Conservation (phyloP, 2,329 filamentous ascomycete species). For the Hawksworthiomyces lignivorus region DNA sequence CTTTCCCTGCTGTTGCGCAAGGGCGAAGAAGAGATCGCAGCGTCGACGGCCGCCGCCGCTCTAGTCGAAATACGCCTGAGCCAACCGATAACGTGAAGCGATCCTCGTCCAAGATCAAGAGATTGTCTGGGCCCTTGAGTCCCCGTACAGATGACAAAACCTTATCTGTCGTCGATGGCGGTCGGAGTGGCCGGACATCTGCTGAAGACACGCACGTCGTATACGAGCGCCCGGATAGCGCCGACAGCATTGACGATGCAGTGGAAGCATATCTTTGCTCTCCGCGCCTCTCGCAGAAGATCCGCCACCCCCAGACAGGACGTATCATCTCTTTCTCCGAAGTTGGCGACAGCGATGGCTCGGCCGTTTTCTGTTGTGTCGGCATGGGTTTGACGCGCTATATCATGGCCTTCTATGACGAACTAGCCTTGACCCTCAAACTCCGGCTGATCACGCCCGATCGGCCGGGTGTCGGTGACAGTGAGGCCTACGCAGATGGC, state of each 20-base stretch:
- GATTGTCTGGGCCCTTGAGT: slow-evolving; percentile 43
- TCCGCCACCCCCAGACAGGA: slow-evolving; percentile 76
- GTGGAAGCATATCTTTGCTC: slow-evolving; percentile 80
- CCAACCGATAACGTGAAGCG: slow-evolving; percentile 42
- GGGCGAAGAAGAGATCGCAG: slow-evolving; percentile 44
- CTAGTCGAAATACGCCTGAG: slow-evolving; percentile 43
- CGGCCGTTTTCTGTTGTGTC: slow-evolving; percentile 90
- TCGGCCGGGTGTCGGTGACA: slow-evolving; percentile 87
- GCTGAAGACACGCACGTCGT: slow-evolving; percentile 28
- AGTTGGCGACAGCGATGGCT: slow-evolving; percentile 85
- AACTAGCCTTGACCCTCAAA: slow-evolving; percentile 80
- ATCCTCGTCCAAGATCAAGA: slow-evolving; percentile 51
- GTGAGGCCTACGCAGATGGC: slow-evolving; percentile 74
- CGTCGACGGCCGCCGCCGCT: slow-evolving; percentile 38
- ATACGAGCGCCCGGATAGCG: slow-evolving; percentile 68
- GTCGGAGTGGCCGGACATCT: slow-evolving; percentile 20
- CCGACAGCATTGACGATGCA: slow-evolving; percentile 82
- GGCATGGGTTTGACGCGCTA: slow-evolving; percentile 96
- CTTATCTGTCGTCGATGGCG: slow-evolving; percentile 22
- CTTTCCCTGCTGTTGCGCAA: slow-evolving; percentile 61
- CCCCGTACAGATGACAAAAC: slow-evolving; percentile 30
- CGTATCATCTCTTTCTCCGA: slow-evolving; percentile 92
- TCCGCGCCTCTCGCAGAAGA: slow-evolving; percentile 78
- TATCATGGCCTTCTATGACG: slow-evolving; percentile 95
- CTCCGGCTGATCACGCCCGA: slow-evolving; percentile 89